Base-by-base conservation (phyloP, 768 basidiomycete genomes). In the Mycena crocata region DNA sequence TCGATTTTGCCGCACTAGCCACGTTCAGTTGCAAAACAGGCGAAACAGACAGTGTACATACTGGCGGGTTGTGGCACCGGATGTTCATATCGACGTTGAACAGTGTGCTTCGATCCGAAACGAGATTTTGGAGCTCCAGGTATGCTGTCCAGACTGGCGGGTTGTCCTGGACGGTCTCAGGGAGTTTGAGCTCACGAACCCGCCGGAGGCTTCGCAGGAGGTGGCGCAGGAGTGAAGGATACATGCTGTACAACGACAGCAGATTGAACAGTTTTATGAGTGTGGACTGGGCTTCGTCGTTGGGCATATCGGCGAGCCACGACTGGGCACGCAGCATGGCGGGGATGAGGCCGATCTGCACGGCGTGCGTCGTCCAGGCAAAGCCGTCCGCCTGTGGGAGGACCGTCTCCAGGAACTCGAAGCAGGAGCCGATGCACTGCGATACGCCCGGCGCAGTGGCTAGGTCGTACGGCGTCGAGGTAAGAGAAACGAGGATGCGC, bases 401-500 rank as follows among this genome's bases (percentile, higher is more conserved):
- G 8, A 32, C 35, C 4, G 10, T 50, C 4, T 64, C 57, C 51
- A 70, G 69, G 32, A 37, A 70, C 30, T 62, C 55, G 44, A 70
- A 42, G 57, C 57, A 45, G 13, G 69, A 59, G 26, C 32, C 57
- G 28, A 70, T 70, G 45, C 49, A 45, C 21, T 60, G 65, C 6
- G 61, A 61, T 35, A 64, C 34, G 28, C 65, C 62, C 9, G 61
- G 56, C 10, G 69, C 69, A 19, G 62, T 67, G 35, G 35, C 45
- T 0, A 23, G 28, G 15, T 70, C 69, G 48, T 66, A 70, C 1
- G 61, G 35, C 19, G 14, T 39, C n/a, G 69, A 40, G 0, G 65
- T 64, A 15, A 70, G 69, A 12, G 69, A 57, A 35, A 64, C 57
- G 15, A 70, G 62, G 49, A 70, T 70, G 34, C 69, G 69, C 15